Conservation (phyloP, 2,329 filamentous ascomycete genomes). For the Xylaria arbuscula region DNA sequence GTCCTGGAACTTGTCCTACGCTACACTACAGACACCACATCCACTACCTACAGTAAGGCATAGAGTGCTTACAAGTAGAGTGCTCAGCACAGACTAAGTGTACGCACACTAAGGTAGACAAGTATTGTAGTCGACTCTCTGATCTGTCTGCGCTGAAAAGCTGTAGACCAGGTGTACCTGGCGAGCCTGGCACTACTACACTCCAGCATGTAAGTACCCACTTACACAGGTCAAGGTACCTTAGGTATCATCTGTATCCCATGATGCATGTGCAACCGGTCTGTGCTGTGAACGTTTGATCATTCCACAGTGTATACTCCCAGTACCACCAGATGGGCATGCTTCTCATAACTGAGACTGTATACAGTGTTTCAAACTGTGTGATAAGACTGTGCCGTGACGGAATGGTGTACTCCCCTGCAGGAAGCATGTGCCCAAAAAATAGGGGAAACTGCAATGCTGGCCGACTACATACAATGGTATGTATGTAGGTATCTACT, state of each 20-base stretch:
- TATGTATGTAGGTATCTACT: neutral
- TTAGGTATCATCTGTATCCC: constrained; percentile 2
- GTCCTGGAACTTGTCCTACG: constrained; percentile 1
- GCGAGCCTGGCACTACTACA: constrained; percentile 1
- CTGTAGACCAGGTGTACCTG: neutral
- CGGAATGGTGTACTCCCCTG: constrained; percentile 13
- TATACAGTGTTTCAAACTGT: neutral
- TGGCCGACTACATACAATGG: neutral
- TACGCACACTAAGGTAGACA: neutral
- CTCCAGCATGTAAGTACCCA: too few species aligned
- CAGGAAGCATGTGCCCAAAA: constrained; percentile 16
- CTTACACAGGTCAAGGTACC: neutral
- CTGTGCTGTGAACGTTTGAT: constrained; percentile 28
- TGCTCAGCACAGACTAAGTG: constrained; percentile 7
- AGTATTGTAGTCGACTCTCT: neutral
- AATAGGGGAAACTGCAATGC: constrained; percentile 28
- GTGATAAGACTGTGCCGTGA: neutral
- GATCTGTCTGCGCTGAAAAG: constrained; percentile 1
- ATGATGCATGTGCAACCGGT: constrained; percentile 14
- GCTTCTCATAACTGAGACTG: neutral
- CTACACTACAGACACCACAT: neutral
- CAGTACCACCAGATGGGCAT: neutral
- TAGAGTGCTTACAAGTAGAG: too few species aligned
- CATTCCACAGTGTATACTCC: constrained; percentile 1
- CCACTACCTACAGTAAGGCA: too few species aligned